These are phyloP conservation scores for Penicillium flavigenum DNA, from an alignment of 495 filamentous ascomycete genomes.

Conservation along the genomic window DNA sequence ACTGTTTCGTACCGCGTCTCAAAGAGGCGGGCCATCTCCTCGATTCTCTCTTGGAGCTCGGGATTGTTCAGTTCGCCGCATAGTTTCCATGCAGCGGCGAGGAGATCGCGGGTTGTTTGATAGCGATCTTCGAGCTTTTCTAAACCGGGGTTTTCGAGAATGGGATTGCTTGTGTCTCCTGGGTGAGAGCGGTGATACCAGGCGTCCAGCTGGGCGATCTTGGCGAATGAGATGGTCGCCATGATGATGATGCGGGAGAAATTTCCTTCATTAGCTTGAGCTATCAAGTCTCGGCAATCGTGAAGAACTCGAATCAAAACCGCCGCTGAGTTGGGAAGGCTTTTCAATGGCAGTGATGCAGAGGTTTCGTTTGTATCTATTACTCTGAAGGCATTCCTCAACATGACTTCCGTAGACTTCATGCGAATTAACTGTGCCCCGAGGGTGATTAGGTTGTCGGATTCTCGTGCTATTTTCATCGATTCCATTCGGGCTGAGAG, in stretches of 20 bases:
- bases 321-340: too few species aligned
- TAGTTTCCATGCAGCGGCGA: slow-evolving; percentile 5
- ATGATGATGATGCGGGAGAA: slow-evolving; percentile 16
- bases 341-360: too few species aligned
- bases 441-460: slow-evolving; percentile 15
- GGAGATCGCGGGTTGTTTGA: slow-evolving; percentile 6
- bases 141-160: too few species aligned
- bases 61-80: slow-evolving; percentile 10
- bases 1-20: slow-evolving; percentile 16
- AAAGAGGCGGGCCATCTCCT: slow-evolving; percentile 14
- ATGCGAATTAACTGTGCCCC: slow-evolving; percentile 11
- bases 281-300: slow-evolving; percentile 12
- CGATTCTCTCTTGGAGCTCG: slow-evolving; percentile 11
- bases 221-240: slow-evolving; percentile 14
- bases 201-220: slow-evolving; percentile 8
- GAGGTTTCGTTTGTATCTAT: neutral
- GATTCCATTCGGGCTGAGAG: neutral
- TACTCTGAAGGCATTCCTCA: neutral
- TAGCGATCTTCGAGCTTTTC: neutral
- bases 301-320: neutral
- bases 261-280: slow-evolving; percentile 6
- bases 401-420: neutral
- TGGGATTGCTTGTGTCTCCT: neutral
- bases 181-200: slow-evolving; percentile 13
- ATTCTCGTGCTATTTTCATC: slow-evolving; percentile 1